Evolutionary conservation across 2,329 filamentous ascomycete species (phyloP).

Genomic region (Penicillium janthinellum): DNA sequence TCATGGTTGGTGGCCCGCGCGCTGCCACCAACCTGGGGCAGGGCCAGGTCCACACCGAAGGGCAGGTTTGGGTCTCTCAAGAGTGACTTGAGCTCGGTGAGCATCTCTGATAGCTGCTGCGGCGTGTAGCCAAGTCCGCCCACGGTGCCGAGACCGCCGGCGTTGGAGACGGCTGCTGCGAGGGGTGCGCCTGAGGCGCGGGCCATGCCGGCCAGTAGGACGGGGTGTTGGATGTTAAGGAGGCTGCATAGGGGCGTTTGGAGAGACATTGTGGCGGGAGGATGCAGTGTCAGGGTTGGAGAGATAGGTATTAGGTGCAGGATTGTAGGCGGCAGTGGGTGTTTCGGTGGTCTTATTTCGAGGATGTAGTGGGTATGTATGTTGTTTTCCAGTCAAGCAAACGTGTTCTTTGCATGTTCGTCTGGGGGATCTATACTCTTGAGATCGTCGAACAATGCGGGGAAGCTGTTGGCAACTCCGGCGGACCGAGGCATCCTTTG

Average conservation of each 20-base stretch:
- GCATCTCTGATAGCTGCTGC: constrained; percentile 74
- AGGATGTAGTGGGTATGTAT: too few species aligned
- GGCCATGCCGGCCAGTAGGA: constrained; percentile 93
- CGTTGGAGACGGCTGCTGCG: constrained; percentile 84
- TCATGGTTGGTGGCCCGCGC: constrained; percentile 94
- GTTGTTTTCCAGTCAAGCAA: not conserved
- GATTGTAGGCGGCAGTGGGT: not conserved
- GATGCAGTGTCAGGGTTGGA: not conserved
- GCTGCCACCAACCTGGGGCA: constrained; percentile 81
- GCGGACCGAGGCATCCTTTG: constrained; percentile 24
- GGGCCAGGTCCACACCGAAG: constrained; percentile 88
- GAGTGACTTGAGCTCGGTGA: constrained; percentile 80
- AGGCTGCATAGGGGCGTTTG: constrained; percentile 77
- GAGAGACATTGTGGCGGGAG: constrained; percentile 53
- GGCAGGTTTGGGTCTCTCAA: constrained; percentile 69
- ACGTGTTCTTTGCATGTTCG: not conserved
- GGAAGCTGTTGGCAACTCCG: constrained; percentile 9
- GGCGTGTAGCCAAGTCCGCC: constrained; percentile 69
- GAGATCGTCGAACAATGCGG: constrained; percentile 14
- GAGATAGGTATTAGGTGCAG: not conserved
- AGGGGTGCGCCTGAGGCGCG: constrained; percentile 76
- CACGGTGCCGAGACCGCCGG: constrained; percentile 73
- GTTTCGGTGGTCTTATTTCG: not conserved
- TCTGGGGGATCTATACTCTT: not conserved
- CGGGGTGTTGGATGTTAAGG: constrained; percentile 81